Evolutionary conservation across 768 basidiomycete species (phyloP).

Genomic region (Amanita pallidorosea): DNA sequence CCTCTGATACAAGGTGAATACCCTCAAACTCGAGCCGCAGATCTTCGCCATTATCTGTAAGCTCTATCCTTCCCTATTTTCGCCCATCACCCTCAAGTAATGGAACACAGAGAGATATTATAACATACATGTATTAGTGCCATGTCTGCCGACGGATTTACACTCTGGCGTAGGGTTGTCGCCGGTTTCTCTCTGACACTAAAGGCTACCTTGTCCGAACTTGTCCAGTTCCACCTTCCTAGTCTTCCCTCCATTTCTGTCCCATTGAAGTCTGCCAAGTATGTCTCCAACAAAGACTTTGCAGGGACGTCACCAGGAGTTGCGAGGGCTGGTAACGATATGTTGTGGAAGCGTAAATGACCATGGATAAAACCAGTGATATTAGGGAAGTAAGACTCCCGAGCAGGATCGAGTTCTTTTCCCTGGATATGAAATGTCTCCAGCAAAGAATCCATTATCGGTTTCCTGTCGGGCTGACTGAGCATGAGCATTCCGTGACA

Average conservation of each 20-base stretch:
- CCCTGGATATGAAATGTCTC: conserved; percentile 36
- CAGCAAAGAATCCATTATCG: conserved; percentile 34
- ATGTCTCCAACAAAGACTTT: conserved; percentile 19
- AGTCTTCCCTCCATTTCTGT: conserved; percentile 36
- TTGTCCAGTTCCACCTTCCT: conserved; percentile 65
- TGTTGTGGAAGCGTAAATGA: conserved; percentile 48
- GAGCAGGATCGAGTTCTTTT: conserved; percentile 28
- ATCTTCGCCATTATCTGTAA: conserved; percentile 49
- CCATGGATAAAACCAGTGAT: conserved; percentile 74
- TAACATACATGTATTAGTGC: conserved; percentile 53
- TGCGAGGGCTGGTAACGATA: conserved; percentile 36
- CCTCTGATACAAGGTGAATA: conserved; percentile 62
- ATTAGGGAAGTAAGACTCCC: conserved; percentile 59
- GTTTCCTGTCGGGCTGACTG: conserved; percentile 36
- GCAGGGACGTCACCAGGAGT: neutral
- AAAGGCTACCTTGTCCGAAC: conserved; percentile 48
- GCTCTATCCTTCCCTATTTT: conserved; percentile 58
- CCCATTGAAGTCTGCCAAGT: conserved; percentile 38
- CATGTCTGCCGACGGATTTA: conserved; percentile 30
- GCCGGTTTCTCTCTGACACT: conserved; percentile 56
- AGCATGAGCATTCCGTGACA: neutral
- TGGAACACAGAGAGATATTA: conserved; percentile 1
- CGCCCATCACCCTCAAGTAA: conserved; percentile 1
- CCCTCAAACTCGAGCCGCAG: conserved; percentile 67
- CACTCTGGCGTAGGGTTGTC: conserved; percentile 20